Base-by-base conservation (phyloP, 371 early-diverging fungal species). In the Lichtheimia ornata region DNA sequence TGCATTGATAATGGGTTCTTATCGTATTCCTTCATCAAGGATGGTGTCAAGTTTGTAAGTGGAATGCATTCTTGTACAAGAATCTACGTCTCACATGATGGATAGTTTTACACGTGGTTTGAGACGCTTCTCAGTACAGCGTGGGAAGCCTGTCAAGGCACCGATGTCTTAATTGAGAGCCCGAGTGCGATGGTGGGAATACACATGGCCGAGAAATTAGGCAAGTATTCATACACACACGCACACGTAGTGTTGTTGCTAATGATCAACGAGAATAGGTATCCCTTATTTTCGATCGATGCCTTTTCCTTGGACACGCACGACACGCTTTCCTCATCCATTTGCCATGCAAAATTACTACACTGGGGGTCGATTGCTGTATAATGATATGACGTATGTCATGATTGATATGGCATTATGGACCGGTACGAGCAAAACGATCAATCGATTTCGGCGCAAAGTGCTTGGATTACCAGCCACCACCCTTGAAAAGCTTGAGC, bases 1-100 rank as follows among this genome's bases (percentile, higher is more conserved):
- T 92, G 92, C 58, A 88, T 92, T 6, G 91, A 92, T 44, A 83
- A 92, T 59, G 88, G 89, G 11, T 86, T 91, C 71, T 83, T 92
- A 40, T 87, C 87, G 5, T 82, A 89, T 5, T 81, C 85, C 0
- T 92, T 92, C 58, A 73, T 91, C 17, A 73, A 81, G 22, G 89
- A 89, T 63, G 88, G 85, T 25, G 62, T 81, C 4, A 79, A 82
- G 45, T 67, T 80, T 44, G 79, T 74, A 70, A 65, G 74, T 14
- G 27, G 24, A 2, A 5, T n/a, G 45, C 3, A 6, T 24, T 28
- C 17, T 44, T 24, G 18, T 28, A 15, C 3, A 18, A 45, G 18
- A 55, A 25, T 25, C 28, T 25, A 24, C 45, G 2, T 49, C 14
- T 47, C 17, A 5, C 53, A 22, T 28, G 30, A 9, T 45, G 22